These are phyloP conservation scores for Calocera viscosa DNA, from an alignment of 768 basidiomycete species.

Conservation along the genomic window DNA sequence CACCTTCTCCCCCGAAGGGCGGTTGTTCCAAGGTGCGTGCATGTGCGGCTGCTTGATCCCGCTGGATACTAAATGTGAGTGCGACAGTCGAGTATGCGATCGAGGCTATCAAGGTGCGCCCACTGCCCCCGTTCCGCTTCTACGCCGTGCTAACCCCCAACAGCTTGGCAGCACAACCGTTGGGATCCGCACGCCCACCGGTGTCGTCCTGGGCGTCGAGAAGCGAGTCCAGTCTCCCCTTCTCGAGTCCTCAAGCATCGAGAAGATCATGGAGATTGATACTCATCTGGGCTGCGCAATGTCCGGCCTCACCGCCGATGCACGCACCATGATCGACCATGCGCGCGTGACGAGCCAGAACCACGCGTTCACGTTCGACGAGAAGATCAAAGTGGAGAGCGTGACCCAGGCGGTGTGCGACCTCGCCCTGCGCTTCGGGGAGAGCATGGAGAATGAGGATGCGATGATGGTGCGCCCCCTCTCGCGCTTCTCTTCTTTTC, in stretches of 20 bases:
- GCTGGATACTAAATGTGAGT: not conserved
- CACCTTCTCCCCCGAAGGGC: conserved; percentile 97
- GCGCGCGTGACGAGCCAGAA: conserved; percentile 93
- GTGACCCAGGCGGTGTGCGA: conserved; percentile 97
- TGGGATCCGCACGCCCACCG: conserved; percentile 80
- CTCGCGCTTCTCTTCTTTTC: not conserved
- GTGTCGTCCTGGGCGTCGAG: conserved; percentile 90
- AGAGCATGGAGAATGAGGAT: conserved; percentile 97
- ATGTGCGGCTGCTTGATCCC: not conserved
- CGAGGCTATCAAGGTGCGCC: conserved; percentile 85
- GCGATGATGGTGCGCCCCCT: conserved; percentile 70
- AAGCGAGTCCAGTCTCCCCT: conserved; percentile 97
- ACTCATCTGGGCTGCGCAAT: conserved; percentile 92
- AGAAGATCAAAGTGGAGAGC: conserved; percentile 92
- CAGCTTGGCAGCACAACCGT: conserved; percentile 97
- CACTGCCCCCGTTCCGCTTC: not conserved
- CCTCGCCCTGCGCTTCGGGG: conserved; percentile 89
- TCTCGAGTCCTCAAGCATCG: conserved; percentile 87
- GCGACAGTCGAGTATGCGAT: conserved; percentile 95
- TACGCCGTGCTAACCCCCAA: conserved; percentile 9
- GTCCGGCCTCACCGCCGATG: conserved; percentile 90
- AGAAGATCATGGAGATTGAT: conserved; percentile 99
- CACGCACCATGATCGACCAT: conserved; percentile 99
- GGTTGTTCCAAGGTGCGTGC: conserved; percentile 83
- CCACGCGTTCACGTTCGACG: conserved; percentile 94